These are phyloP conservation scores for Tylopilus orsonianus DNA, from an alignment of 1,284 basidiomycete genomes.

Conservation along the genomic window DNA sequence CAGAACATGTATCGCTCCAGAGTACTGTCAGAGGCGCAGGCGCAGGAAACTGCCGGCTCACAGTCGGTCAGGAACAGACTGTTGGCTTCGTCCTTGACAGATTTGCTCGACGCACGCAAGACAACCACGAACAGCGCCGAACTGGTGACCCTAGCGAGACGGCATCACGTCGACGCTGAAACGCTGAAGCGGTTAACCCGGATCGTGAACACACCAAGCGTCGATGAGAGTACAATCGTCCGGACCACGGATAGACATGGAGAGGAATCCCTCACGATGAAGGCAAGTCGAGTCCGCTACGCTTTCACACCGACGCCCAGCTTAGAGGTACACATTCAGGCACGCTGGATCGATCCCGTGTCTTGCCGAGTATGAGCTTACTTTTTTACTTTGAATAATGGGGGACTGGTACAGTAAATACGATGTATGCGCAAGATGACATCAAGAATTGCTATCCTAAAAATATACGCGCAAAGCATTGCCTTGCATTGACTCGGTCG, in stretches of 20 bases:
- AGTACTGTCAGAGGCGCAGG: constrained; percentile 55
- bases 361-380: neutral
- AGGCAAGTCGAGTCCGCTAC: constrained; percentile 40
- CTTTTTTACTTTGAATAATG: neutral
- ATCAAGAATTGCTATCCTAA: constrained; percentile 37
- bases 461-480: constrained; percentile 73
- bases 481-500: constrained; percentile 63
- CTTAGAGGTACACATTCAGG: constrained; percentile 16
- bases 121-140: constrained; percentile 33
- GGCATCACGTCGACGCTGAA: constrained; percentile 57
- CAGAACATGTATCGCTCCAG: constrained; percentile 53
- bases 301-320: too few relatives aligned
- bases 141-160: constrained; percentile 48
- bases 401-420: constrained; percentile 8
- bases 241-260: constrained; percentile 56
- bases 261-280: constrained; percentile 58
- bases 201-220: constrained; percentile 72
- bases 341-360: constrained; percentile 31
- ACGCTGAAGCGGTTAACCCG: constrained; percentile 57
- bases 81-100: constrained; percentile 54
- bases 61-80: constrained; percentile 45
- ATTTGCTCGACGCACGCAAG: constrained; percentile 71
- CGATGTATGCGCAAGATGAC: constrained; percentile 6
- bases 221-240: constrained; percentile 50
- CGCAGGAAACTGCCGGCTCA: constrained; percentile 36